phyloP scores from a whole-genome alignment of 164 flowering plant genomes.

The Vitis amurensis region DNA sequence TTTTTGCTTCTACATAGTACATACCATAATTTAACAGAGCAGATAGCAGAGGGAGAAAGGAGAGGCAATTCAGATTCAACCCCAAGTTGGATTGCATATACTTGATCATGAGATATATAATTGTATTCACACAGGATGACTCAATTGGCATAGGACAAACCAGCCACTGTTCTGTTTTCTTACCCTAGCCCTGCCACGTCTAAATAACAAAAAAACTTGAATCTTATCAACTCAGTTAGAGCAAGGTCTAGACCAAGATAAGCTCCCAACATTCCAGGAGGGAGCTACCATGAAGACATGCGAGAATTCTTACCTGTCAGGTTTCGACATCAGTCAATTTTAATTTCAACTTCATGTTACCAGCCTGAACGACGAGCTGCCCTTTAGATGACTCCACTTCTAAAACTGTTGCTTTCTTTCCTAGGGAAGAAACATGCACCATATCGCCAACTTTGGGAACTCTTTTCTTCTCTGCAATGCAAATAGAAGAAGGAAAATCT shows the following conservation, averaged over 20 bases:
- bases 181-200: background rate
- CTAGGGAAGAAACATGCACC: constrained; percentile 62
- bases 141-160: background rate
- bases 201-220: background rate
- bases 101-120: background rate
- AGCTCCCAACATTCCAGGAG: too few species aligned
- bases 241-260: too few species aligned
- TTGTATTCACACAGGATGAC: background rate
- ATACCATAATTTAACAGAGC: too few species aligned
- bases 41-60: background rate
- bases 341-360: constrained; percentile 70
- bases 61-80: constrained; percentile 25
- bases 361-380: constrained; percentile 71
- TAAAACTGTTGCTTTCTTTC: constrained; percentile 59
- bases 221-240: too few species aligned
- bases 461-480: constrained; percentile 45
- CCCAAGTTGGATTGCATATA: constrained; percentile 34
- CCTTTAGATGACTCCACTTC: constrained; percentile 61
- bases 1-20: too few species aligned
- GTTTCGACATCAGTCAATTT: constrained; percentile 47
- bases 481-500: background rate
- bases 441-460: constrained; percentile 69
- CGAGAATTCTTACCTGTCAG: constrained; percentile 18
- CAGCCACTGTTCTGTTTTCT: background rate
- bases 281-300: background rate